Evolutionary conservation across 768 basidiomycete species (phyloP).

Genomic region (Tylopilus cervinicoccineus): DNA sequence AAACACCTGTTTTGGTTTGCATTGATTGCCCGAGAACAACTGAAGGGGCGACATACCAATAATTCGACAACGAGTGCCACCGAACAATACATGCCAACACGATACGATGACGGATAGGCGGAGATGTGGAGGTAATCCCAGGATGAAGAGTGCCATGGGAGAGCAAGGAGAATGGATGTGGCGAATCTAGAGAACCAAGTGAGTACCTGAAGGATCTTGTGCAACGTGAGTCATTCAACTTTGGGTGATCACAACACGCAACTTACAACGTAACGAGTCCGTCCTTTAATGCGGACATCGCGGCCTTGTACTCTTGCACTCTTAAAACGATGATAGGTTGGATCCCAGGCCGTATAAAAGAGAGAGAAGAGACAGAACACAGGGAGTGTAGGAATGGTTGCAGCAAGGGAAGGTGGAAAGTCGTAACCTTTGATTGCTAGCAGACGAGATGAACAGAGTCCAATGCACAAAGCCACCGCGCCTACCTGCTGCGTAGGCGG

Average conservation of each 20-base stretch:
- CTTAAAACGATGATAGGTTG: slow-evolving; percentile 62
- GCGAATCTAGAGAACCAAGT: slow-evolving; percentile 55
- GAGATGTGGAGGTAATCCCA: slow-evolving; percentile 37
- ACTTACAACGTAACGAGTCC: slow-evolving; percentile 59
- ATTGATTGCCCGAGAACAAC: background rate
- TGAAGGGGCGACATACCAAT: slow-evolving; percentile 39
- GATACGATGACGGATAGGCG: slow-evolving; percentile 32
- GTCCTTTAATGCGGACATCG: slow-evolving; percentile 64
- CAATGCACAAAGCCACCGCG: background rate
- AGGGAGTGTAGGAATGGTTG: slow-evolving; percentile 43
- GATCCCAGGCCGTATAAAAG: slow-evolving; percentile 84
- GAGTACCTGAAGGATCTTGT: slow-evolving; percentile 54
- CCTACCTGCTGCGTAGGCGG: slow-evolving; percentile 47
- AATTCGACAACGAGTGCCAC: slow-evolving; percentile 49
- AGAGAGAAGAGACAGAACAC: slow-evolving; percentile 53
- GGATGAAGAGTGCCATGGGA: slow-evolving; percentile 40
- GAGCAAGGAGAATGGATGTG: slow-evolving; percentile 43
- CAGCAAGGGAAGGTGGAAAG: slow-evolving; percentile 15
- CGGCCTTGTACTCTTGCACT: slow-evolving; percentile 67
- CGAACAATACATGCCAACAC: slow-evolving; percentile 45
- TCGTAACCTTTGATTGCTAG: slow-evolving; percentile 21
- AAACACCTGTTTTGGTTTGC: slow-evolving; percentile 40
- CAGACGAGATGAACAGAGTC: background rate
- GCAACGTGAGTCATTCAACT: background rate
- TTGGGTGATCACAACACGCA: background rate